Evolutionary conservation across 345 rosid species (phyloP).

Genomic region (Hibiscus tridactylites): DNA sequence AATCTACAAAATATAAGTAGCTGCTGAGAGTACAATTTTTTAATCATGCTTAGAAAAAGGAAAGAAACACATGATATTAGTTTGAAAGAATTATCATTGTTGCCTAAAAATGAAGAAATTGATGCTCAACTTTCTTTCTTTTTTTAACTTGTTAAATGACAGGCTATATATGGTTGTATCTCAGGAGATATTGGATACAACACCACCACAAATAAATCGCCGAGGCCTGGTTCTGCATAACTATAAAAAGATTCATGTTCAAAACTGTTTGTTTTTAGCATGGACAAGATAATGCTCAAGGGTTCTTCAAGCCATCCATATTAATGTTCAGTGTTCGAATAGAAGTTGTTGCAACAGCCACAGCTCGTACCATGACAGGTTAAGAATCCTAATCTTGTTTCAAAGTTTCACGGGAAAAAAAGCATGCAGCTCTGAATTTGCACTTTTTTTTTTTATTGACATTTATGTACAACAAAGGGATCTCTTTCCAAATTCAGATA

Average conservation of each 20-base stretch:
- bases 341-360: constrained; percentile 1
- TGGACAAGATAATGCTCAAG: constrained; percentile 10
- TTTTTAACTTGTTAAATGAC: constrained; percentile 17
- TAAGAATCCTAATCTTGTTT: neutral
- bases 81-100: constrained; percentile 14
- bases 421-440: constrained; percentile 14
- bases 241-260: neutral
- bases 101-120: constrained; percentile 17
- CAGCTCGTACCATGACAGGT: neutral
- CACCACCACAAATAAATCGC: constrained; percentile 22
- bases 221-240: constrained; percentile 9
- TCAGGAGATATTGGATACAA: constrained; percentile 13
- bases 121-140: constrained; percentile 7
- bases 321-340: constrained; percentile 5
- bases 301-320: constrained; percentile 11
- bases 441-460: neutral
- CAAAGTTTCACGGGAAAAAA: neutral
- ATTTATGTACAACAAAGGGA: constrained; percentile 23
- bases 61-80: constrained; percentile 20
- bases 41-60: constrained; percentile 21
- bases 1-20: constrained; percentile 31
- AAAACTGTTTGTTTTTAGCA: neutral
- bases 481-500: constrained; percentile 7
- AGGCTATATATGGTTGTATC: constrained; percentile 21
- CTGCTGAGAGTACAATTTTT: constrained; percentile 43